phyloP scores from a whole-genome alignment of 2,329 filamentous ascomycete species.

The Cladosporium phlei region DNA sequence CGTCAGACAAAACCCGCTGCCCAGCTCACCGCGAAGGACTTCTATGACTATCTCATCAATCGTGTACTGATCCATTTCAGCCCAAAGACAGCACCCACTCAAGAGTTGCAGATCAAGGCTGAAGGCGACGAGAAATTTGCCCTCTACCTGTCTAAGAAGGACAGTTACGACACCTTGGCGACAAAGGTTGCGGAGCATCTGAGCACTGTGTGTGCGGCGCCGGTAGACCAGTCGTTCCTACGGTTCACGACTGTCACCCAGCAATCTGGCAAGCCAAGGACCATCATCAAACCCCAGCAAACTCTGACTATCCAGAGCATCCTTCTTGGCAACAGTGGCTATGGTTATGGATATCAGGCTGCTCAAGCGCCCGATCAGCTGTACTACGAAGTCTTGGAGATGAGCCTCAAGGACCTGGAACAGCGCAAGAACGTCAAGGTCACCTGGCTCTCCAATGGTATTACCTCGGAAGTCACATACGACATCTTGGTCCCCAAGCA shows the following conservation, averaged over 20 bases:
- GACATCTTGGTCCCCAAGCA: conserved; percentile 87
- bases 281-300: conserved; percentile 66
- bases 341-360: conserved; percentile 62
- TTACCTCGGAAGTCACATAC: conserved; percentile 80
- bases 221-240: conserved; percentile 76
- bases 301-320: conserved; percentile 73
- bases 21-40: conserved; percentile 38
- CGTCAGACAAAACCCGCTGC: conserved; percentile 27
- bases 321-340: conserved; percentile 61
- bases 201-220: conserved; percentile 27
- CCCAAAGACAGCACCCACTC: conserved; percentile 49
- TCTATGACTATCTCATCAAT: conserved; percentile 90
- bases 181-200: conserved; percentile 77
- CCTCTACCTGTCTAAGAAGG: conserved; percentile 77
- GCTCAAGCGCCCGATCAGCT: conserved; percentile 62
- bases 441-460: conserved; percentile 80
- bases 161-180: conserved; percentile 81
- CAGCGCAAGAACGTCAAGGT: conserved; percentile 85
- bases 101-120: conserved; percentile 29
- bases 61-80: conserved; percentile 74
- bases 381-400: conserved; percentile 90
- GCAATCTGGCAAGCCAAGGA: conserved; percentile 70
- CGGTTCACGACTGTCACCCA: conserved; percentile 85
- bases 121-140: conserved; percentile 63
- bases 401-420: conserved; percentile 87